Percentiles rank a stretch among this genome's conserved stretches.
Conservation (phyloP, 192 early-diverging fungal species). For the Coemansia sp. region DNA sequence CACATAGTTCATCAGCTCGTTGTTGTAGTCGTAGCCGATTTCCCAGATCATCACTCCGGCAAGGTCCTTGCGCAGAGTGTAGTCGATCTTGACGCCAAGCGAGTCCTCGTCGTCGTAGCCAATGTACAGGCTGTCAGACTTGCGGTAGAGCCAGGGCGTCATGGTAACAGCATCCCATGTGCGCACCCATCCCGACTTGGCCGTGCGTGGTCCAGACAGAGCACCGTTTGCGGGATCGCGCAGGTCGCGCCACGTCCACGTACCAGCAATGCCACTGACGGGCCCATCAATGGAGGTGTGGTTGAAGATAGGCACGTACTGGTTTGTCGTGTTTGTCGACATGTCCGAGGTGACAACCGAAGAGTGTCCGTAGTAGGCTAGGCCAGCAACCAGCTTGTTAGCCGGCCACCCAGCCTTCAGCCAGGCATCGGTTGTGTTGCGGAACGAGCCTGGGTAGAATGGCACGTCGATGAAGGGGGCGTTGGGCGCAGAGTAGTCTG, state of each 20-base stretch:
- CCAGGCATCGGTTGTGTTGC: constrained; percentile 58
- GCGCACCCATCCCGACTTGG: constrained; percentile 60
- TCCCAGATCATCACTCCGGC: constrained; percentile 77
- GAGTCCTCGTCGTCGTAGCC: constrained; percentile 74
- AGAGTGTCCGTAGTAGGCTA: constrained; percentile 66
- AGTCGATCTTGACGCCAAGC: constrained; percentile 63
- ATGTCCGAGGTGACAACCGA: constrained; percentile 38
- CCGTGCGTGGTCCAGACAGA: constrained; percentile 37
- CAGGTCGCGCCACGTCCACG: constrained; percentile 68
- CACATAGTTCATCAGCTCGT: constrained; percentile 59
- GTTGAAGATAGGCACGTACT: constrained; percentile 52
- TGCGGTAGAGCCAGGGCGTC: constrained; percentile 76
- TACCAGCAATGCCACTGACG: constrained; percentile 57
- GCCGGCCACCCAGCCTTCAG: constrained; percentile 61
- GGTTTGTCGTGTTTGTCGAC: constrained; percentile 39
- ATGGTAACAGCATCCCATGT: constrained; percentile 62
- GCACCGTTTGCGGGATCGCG: constrained; percentile 54
- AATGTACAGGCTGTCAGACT: constrained; percentile 59
- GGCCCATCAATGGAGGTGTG: constrained; percentile 55
- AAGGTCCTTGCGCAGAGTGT: constrained; percentile 58
- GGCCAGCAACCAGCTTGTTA: constrained; percentile 62
- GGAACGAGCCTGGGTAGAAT: constrained; percentile 51
- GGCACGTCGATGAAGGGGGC: constrained; percentile 48
- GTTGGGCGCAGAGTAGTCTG: constrained; percentile 56
- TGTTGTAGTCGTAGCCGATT: constrained; percentile 64